Base-by-base conservation (phyloP, 768 basidiomycete genomes). In the Scleroderma citrinum region DNA sequence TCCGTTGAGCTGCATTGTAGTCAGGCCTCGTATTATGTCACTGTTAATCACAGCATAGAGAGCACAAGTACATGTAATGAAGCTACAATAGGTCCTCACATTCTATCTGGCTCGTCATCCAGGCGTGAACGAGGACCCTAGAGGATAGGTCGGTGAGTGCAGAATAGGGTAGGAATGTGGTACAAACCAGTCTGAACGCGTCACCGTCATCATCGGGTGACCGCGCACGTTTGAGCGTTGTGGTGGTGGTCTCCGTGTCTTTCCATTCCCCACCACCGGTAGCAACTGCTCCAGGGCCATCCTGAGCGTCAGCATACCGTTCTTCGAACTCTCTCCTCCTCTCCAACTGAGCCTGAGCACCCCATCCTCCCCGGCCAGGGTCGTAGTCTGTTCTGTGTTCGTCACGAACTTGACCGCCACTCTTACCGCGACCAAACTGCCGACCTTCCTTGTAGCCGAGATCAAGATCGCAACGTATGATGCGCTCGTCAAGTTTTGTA, bases 311-410 rank as follows among this genome's bases (percentile, higher is more conserved):
- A 3, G 77, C 77, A 67, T 94, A 95, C 14, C 92, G 82, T 62
- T 90, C 88, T 64, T 93, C 91, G 32, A 88, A 83, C 60, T 90
- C 84, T 56, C 82, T 77, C 63, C 87, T 76, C 58, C 92, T 75
- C 57, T 89, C 86, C 34, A 81, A 74, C 60, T 92, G 88, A 5
- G 87, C 83, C 53, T 90, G 89, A 5, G 91, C 92, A 57, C 91
- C 92, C 90, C 88, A 94, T 32, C 89, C 91, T 44, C 96, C 96
- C 44, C 96, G 82, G 30, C 96, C 96, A 48, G 92, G 85, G 65
- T 98, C 93, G 62, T 94, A 99, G 67, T 98, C 95, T 62, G 94
- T 86, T 54, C 96, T 73, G 65, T 96, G 96, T 63, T 99, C 96
- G 62, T 99, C 96, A 57, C 95, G 79, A 45, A 94, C 81, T 74